Evolutionary conservation across 176 grass and related monocot species (phyloP).

Genomic region (Pontederia paniculata): DNA sequence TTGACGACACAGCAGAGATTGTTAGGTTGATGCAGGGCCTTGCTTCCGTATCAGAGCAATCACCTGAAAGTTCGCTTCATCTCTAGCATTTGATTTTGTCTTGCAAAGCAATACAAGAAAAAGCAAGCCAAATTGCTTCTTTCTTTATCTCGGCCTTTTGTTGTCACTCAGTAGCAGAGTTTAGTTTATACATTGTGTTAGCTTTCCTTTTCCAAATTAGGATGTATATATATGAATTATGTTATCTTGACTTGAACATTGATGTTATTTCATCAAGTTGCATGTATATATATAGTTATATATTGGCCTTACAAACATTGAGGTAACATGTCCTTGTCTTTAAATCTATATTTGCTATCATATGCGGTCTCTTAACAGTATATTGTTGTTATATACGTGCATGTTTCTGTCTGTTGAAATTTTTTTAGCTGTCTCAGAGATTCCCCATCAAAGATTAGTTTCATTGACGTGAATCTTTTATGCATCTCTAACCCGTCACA

Average conservation of each 20-base stretch:
- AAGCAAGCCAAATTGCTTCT: not conserved
- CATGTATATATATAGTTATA: not conserved
- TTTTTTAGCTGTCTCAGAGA: too few species aligned
- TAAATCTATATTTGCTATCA: too few species aligned
- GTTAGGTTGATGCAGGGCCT: slow-evolving; percentile 63
- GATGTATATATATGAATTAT: slow-evolving; percentile 1
- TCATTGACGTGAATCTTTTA: too few species aligned
- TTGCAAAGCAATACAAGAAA: not conserved
- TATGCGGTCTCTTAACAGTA: too few species aligned
- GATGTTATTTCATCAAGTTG: not conserved
- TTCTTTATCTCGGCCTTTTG: not conserved
- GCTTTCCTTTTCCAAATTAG: not conserved
- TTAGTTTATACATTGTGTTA: not conserved
- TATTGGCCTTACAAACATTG: too few species aligned
- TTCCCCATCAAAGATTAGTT: too few species aligned
- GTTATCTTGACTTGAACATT: not conserved
- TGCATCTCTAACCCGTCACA: too few species aligned
- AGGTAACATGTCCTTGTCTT: too few species aligned
- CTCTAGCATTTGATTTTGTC: not conserved
- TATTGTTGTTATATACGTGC: too few species aligned
- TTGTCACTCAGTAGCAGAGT: not conserved
- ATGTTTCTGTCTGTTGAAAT: too few species aligned
- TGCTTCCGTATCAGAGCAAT: slow-evolving; percentile 55
- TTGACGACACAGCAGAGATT: slow-evolving; percentile 65
- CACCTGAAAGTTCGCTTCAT: not conserved